Evolutionary conservation across 2,329 filamentous ascomycete genomes (phyloP).

Genomic region (Phialocephala sp.): DNA sequence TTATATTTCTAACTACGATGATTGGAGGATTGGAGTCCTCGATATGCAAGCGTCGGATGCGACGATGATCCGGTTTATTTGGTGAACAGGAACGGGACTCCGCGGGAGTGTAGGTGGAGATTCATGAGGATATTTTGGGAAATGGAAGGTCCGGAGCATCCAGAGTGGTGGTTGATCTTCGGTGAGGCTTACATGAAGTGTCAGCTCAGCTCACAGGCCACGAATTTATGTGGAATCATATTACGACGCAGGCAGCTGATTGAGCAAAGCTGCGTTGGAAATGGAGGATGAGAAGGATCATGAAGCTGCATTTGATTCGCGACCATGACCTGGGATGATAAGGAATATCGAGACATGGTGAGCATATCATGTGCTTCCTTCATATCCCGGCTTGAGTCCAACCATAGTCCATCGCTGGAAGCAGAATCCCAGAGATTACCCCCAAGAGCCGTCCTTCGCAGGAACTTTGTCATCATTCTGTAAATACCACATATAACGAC

Average conservation of each 20-base stretch:
- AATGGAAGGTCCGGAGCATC: no score
- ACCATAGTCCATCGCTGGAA: no score
- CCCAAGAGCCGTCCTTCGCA: no score
- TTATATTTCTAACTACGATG: slow-evolving; percentile 2
- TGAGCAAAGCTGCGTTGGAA: not conserved
- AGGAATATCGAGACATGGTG: no score
- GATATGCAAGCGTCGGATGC: not conserved
- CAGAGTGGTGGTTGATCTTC: slow-evolving; percentile 5
- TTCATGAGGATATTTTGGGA: not conserved
- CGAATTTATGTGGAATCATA: not conserved
- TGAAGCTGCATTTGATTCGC: not conserved
- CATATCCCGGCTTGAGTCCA: no score
- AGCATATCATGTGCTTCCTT: no score
- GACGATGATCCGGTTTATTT: not conserved
- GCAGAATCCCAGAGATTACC: no score
- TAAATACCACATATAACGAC: no score
- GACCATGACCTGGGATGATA: no score
- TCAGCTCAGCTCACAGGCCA: not conserved
- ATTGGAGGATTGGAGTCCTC: slow-evolving; percentile 9
- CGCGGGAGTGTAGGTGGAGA: not conserved
- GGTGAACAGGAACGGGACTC: no score
- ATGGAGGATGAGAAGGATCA: not conserved
- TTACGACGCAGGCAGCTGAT: not conserved
- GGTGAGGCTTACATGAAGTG: not conserved
- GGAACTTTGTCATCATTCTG: no score